Conservation (phyloP, 208 protist species). For the Leptomonas pyrrhocoris region DNA sequence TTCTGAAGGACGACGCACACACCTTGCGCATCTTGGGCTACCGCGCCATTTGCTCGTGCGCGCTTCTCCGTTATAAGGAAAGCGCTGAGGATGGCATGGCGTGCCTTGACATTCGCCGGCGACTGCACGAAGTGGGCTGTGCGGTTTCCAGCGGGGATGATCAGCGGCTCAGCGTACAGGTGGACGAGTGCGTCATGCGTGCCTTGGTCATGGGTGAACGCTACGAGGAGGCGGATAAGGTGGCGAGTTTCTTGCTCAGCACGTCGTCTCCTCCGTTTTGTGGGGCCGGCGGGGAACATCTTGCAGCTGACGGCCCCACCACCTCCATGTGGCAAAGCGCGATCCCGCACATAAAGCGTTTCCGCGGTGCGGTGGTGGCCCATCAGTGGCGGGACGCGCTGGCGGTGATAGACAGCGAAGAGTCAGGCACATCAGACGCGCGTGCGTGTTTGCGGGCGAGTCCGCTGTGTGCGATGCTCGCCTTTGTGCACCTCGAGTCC, state of each 20-base stretch:
- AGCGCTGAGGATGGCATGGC: constrained; percentile 67
- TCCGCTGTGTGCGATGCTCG: constrained; percentile 63
- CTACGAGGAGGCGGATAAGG: constrained; percentile 47
- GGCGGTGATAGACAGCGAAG: constrained; percentile 2
- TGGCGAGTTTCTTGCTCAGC: background rate
- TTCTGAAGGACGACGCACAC: constrained; percentile 3
- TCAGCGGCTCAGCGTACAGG: background rate
- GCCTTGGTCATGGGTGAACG: constrained; percentile 60
- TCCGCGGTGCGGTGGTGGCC: constrained; percentile 40
- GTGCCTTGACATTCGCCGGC: constrained; percentile 11
- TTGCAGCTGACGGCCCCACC: background rate
- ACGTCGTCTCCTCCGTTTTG: background rate
- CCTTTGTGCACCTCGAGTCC: constrained; percentile 57
- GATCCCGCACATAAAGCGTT: constrained; percentile 30
- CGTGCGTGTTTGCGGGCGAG: constrained; percentile 30
- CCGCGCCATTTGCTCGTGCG: constrained; percentile 62
- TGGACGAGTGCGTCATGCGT: constrained; percentile 25
- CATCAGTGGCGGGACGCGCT: constrained; percentile 48
- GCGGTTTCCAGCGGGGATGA: background rate
- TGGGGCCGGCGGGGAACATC: background rate
- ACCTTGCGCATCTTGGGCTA: constrained; percentile 26
- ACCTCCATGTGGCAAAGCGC: constrained; percentile 4
- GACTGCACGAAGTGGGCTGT: constrained; percentile 5
- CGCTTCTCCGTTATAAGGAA: constrained; percentile 76
- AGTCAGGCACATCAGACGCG: background rate